These are phyloP conservation scores for Viola odorata DNA, from an alignment of 345 rosid species.

Conservation along the genomic window DNA sequence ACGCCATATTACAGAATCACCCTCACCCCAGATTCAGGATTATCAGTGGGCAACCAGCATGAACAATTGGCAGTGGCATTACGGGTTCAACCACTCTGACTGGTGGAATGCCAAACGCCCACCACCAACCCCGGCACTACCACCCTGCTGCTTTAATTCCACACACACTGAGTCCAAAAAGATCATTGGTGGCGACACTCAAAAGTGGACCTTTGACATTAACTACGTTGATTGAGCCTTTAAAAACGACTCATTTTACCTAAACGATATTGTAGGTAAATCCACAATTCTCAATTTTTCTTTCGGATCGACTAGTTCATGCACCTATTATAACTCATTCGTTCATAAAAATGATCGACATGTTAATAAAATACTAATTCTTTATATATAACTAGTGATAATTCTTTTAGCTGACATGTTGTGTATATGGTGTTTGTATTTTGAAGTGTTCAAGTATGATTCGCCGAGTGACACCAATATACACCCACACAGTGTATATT, in stretches of 20 bases:
- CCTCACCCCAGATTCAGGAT: too few relatives aligned
- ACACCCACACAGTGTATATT: conserved; percentile 48
- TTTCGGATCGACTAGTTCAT: not conserved
- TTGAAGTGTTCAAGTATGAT: conserved; percentile 74
- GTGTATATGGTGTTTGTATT: too few relatives aligned
- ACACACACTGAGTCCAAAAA: not conserved
- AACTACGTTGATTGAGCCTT: not conserved
- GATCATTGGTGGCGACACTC: not conserved
- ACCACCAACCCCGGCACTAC: not conserved
- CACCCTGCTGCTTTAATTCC: not conserved
- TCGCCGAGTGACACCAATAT: conserved; percentile 40
- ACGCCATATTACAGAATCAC: too few relatives aligned
- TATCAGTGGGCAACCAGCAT: not conserved
- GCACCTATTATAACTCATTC: too few relatives aligned
- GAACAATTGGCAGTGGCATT: not conserved
- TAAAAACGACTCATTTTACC: conserved; percentile 45
- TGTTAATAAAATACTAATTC: too few relatives aligned
- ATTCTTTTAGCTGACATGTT: too few relatives aligned
- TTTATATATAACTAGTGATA: too few relatives aligned
- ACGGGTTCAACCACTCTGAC: not conserved
- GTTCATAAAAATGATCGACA: too few relatives aligned
- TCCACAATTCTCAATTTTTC: not conserved
- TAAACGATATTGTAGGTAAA: conserved; percentile 64
- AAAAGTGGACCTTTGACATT: not conserved
- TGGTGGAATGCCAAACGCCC: not conserved